Base-by-base conservation (phyloP, 306 rosid species). In the Sechiopsis laciniata region DNA sequence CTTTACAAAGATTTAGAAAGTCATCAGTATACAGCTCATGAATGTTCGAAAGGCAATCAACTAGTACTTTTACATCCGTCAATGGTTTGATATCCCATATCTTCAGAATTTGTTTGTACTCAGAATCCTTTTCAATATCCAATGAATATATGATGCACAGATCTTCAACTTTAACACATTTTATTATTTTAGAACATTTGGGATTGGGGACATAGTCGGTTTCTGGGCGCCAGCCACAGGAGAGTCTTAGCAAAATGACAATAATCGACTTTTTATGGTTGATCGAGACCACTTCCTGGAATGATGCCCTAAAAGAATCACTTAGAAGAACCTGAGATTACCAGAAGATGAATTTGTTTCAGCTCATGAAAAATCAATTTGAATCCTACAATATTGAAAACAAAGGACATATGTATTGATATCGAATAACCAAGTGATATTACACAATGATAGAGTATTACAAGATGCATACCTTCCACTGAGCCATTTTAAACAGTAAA, bases 61-160 rank as follows among this genome's bases (percentile, higher is more conserved):
- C 83, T 52, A 87, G 26, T 71, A 74, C 82, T 0, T 81, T 80
- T 61, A 87, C 55, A 54, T 80, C 85, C 57, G 81, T 81, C 6
- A 8, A 56, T 19, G 87, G 86, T 58, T 85, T 15, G 54, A 89
- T 42, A 66, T 89, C 96, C 96, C 96, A 89, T n/a, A 89, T 78
- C 81, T 56, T 89, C 29, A 89, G 66, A 29, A 87, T 82, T 84
- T 89, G 96, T n/a, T 20, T 26, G 74, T 80, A 85, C 1, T 32
- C 19, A 22, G 74, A 46, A 76, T 83, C 88, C 77, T 85, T 81
- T 42, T 29, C 84, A 24, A 89, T 74, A 75, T 89, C 92, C 17
- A 62, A 73, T 8, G 92, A 78, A 65, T 83, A 89, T 62, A 86
- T 45, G 42, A 87, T 68, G 73, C 67, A 81, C 3, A 83, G 83